Base-by-base conservation (phyloP, 148 eudicot genomes). In the Talinum fruticosum region DNA sequence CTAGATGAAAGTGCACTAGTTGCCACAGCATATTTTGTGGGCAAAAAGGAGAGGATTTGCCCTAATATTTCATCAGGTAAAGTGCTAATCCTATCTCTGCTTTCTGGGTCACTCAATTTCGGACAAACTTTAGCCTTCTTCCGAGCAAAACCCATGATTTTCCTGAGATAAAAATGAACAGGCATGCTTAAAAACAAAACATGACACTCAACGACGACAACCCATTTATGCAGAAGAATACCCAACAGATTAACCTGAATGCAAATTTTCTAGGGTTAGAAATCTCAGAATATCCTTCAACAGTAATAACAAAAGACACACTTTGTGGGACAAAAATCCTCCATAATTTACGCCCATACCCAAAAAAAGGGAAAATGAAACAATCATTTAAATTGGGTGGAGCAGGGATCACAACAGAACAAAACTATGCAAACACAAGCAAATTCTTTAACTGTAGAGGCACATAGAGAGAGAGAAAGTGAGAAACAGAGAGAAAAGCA, bases 61-160 rank as follows among this genome's bases (percentile, higher is more conserved):
- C 77, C 77, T 36, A 79, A 51, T 18, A 79, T 13, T 49, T 73
- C 77, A 66, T 79, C 72, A 10, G 78, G 82, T 38, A 74, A 80
- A 30, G 37, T 66, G 66, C 81, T 79, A 36, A 79, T 65, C 7
- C 12, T 65, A 75, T 79, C 77, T 66, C 29, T 30, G 57, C 33
- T 78, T 57, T 38, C 68, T 6, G 69, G 23, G 1, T 54, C 30
- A 18, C 32, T 10, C 59, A 38, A 59, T 19, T 49, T 79, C 10
- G 6, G 36, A 72, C 33, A 29, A 29, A 32, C 23, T 23, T 19
- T 61, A 16, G 15, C 29, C 30, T 72, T 79, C 24, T n/a, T 79
- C n/a, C 29, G 34, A 67, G 41, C 69, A 26, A 35, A 32, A 53
- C 51, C 77, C 69, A 59, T 75, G 29, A 28, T 16, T 64, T n/a